Evolutionary conservation across 2,329 filamentous ascomycete species (phyloP).

Genomic region (Cercospora berteroae): DNA sequence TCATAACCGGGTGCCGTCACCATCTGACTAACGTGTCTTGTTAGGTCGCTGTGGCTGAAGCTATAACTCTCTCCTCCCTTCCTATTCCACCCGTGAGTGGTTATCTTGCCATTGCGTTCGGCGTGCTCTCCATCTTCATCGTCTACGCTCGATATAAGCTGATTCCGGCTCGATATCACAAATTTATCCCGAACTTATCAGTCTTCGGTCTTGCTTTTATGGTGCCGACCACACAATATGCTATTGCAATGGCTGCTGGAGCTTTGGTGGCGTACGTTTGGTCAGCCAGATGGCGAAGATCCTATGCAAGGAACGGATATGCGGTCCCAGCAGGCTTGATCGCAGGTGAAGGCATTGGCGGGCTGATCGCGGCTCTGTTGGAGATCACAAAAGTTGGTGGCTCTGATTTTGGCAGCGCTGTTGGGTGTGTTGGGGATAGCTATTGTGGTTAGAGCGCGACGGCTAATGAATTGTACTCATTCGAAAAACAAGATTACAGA

Average conservation of each 20-base stretch:
- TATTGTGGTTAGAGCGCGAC: conserved; percentile 11
- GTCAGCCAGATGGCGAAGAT: conserved; percentile 27
- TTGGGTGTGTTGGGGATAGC: conserved; percentile 36
- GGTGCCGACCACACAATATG: conserved; percentile 55
- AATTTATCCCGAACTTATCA: conserved; percentile 59
- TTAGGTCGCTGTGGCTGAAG: conserved; percentile 58
- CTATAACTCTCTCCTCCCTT: conserved; percentile 55
- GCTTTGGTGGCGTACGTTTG: conserved; percentile 53
- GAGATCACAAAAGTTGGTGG: conserved; percentile 43
- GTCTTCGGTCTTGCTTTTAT: conserved; percentile 58
- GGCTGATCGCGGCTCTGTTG: conserved; percentile 55
- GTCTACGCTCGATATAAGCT: conserved; percentile 53
- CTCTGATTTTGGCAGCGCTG: conserved; percentile 39
- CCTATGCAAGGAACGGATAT: conserved; percentile 45
- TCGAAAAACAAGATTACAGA: neutral
- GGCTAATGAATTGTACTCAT: neutral
- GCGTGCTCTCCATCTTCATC: conserved; percentile 49
- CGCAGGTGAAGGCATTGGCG: conserved; percentile 60
- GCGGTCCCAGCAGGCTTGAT: conserved; percentile 58
- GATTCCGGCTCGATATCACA: conserved; percentile 49
- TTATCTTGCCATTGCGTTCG: conserved; percentile 56
- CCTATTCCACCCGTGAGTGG: conserved; percentile 57
- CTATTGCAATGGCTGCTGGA: conserved; percentile 56
- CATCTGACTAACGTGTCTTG: neutral
- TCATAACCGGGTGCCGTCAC: neutral